Percentiles rank a stretch among this genome's conserved stretches.
Conservation (phyloP, 2,329 filamentous ascomycete genomes). For the Fusarium austroafricanum region DNA sequence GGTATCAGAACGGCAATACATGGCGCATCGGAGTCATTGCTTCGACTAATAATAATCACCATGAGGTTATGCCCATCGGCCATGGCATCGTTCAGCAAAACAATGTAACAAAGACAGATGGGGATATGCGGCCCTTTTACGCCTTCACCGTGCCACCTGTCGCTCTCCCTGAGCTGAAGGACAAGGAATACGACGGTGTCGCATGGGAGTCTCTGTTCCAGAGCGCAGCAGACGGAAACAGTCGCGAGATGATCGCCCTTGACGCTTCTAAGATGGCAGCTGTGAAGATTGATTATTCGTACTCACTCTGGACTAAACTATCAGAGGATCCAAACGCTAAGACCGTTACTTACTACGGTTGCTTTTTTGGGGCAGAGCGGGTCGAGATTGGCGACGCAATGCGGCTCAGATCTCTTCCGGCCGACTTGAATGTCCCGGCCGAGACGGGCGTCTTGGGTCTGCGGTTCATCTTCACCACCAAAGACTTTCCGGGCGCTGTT, state of each 20-base stretch:
- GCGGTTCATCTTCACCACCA: slow-evolving; percentile 54
- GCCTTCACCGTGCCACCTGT: slow-evolving; percentile 63
- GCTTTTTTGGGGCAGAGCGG: slow-evolving; percentile 64
- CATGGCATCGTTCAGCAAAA: slow-evolving; percentile 54
- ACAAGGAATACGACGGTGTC: slow-evolving; percentile 56
- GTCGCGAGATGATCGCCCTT: slow-evolving; percentile 57
- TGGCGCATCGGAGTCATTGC: slow-evolving; percentile 63
- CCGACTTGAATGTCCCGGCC: slow-evolving; percentile 51
- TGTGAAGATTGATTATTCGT: slow-evolving; percentile 61
- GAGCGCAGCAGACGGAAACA: slow-evolving; percentile 50
- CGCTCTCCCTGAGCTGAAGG: slow-evolving; percentile 53
- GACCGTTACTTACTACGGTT: slow-evolving; percentile 56
- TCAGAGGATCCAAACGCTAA: slow-evolving; percentile 49
- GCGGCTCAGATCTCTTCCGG: slow-evolving; percentile 57
- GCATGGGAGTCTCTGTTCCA: slow-evolving; percentile 57
- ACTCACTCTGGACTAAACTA: slow-evolving; percentile 59
- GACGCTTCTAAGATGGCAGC: slow-evolving; percentile 65
- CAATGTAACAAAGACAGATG: slow-evolving; percentile 53
- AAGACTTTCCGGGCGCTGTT: slow-evolving; percentile 51
- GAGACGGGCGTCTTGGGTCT: slow-evolving; percentile 54
- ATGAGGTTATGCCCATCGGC: slow-evolving; percentile 57
- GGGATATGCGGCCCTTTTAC: slow-evolving; percentile 62
- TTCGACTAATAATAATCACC: slow-evolving; percentile 46
- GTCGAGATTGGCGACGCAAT: slow-evolving; percentile 62
- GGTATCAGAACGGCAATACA: slow-evolving; percentile 60